phyloP scores from a whole-genome alignment of 2,329 filamentous ascomycete genomes.

The Purpureocillium lavendulum region DNA sequence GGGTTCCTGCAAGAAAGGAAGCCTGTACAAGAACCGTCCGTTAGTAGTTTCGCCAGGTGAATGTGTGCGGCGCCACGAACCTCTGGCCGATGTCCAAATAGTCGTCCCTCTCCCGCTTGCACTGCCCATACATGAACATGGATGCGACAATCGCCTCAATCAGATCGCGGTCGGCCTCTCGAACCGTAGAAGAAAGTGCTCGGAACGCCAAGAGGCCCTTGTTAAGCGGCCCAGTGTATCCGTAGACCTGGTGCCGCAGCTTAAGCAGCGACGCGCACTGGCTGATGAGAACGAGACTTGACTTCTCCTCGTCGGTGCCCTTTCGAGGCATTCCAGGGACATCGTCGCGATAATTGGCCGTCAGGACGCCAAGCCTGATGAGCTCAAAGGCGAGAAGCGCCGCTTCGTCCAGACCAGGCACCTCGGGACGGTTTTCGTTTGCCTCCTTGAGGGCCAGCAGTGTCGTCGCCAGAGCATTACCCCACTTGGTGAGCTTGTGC shows the following conservation, averaged over 20 bases:
- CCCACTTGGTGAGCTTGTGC: constrained; percentile 79
- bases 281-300: constrained; percentile 73
- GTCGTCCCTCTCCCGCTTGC: constrained; percentile 60
- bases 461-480: constrained; percentile 65
- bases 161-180: constrained; percentile 71
- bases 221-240: constrained; percentile 91
- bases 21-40: constrained; percentile 25
- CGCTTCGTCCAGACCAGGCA: constrained; percentile 59
- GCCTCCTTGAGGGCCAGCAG: constrained; percentile 53
- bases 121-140: constrained; percentile 75
- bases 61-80: constrained; percentile 36
- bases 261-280: constrained; percentile 77
- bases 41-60: constrained; percentile 6
- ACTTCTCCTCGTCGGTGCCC: constrained; percentile 63
- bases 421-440: constrained; percentile 32
- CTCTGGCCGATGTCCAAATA: constrained; percentile 61
- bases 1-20: constrained; percentile 62
- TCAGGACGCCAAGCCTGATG: constrained; percentile 69
- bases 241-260: constrained; percentile 73
- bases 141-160: constrained; percentile 74
- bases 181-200: constrained; percentile 71
- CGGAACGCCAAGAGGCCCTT: constrained; percentile 82
- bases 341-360: constrained; percentile 53
- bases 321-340: constrained; percentile 47
- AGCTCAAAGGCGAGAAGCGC: constrained; percentile 81